A percentile compares a stretch with the other conserved stretches of the same genome.
Conservation (phyloP, 306 rosid species). For the Begonia peltatifolia region DNA sequence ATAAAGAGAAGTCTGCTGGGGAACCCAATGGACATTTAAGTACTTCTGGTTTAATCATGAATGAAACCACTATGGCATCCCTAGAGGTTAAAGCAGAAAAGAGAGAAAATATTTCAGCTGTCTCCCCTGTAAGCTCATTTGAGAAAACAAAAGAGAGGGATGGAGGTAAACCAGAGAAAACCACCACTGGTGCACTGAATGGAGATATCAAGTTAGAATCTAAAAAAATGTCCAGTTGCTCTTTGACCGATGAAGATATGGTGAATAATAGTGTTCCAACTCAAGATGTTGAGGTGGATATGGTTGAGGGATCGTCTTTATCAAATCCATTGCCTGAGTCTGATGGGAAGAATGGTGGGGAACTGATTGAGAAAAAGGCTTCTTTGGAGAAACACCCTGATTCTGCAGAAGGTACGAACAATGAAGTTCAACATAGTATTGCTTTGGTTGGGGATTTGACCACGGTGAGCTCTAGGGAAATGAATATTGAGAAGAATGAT, state of each 20-base stretch:
- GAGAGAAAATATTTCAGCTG: constrained; percentile 16
- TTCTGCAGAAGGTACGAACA: constrained; percentile 16
- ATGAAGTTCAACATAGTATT: constrained; percentile 14
- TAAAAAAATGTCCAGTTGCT: constrained; percentile 9
- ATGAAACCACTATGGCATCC: not conserved
- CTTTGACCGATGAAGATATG: constrained; percentile 13
- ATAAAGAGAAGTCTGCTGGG: constrained; percentile 19
- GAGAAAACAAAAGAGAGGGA: constrained; percentile 28
- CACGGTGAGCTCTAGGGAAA: constrained; percentile 20
- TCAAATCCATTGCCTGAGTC: constrained; percentile 16
- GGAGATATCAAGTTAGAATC: constrained; percentile 19
- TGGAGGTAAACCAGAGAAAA: constrained; percentile 17
- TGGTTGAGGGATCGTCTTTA: constrained; percentile 9
- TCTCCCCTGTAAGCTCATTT: constrained; percentile 9
- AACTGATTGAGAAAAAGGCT: constrained; percentile 17
- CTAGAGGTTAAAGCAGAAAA: constrained; percentile 9
- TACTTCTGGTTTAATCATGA: constrained; percentile 18
- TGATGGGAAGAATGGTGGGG: constrained; percentile 14
- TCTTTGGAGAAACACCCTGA: constrained; percentile 15
- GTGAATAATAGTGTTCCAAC: constrained; percentile 13
- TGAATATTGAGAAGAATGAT: constrained; percentile 20
- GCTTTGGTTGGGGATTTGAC: constrained; percentile 19
- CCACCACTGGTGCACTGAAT: constrained; percentile 13
- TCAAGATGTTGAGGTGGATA: constrained; percentile 21
- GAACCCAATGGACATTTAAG: constrained; percentile 12